Evolutionary conservation across 2,329 filamentous ascomycete genomes (phyloP).

Genomic region (Neonectria coccinea): DNA sequence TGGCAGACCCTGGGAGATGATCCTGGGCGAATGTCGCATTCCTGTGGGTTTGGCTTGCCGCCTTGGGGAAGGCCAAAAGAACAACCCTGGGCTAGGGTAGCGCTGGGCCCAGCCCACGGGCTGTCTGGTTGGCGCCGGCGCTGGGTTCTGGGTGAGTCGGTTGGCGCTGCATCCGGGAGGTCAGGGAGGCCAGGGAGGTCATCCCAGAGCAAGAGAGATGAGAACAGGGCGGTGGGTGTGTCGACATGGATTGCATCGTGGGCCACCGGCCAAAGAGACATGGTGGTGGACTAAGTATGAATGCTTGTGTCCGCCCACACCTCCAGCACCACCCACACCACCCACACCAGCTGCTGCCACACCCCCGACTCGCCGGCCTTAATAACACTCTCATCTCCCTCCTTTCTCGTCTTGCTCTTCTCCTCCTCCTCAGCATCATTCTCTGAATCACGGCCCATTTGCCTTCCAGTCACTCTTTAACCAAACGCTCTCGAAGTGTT

Average conservation of each 20-base stretch:
- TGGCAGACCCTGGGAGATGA: conserved; percentile 36
- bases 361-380: conserved; percentile 42
- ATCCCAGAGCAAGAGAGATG: conserved; percentile 6
- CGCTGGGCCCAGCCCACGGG: conserved; percentile 7
- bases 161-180: conserved; percentile 9
- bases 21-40: conserved; percentile 14
- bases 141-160: conserved; percentile 22
- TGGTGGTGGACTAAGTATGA: conserved; percentile 15
- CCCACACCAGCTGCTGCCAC: conserved; percentile 30
- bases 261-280: conserved; percentile 29
- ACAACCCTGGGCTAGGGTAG: conserved; percentile 2
- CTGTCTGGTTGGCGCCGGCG: conserved; percentile 32
- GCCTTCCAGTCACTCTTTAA: conserved; percentile 45
- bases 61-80: conserved; percentile 14
- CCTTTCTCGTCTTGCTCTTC: conserved; percentile 30
- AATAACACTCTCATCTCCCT: conserved; percentile 46
- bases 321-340: conserved; percentile 28
- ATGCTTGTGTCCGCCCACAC: conserved; percentile 22
- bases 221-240: conserved; percentile 1
- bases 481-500: conserved; percentile 39
- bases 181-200: not conserved
- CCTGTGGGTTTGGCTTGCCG: conserved; percentile 18
- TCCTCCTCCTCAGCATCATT: conserved; percentile 24
- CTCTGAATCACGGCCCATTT: conserved; percentile 41
- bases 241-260: conserved; percentile 2